Evolutionary conservation across 192 early-diverging fungal genomes (phyloP), one percentile per base, ranked within the genome.

Genomic region (Dissophora ornata): DNA sequence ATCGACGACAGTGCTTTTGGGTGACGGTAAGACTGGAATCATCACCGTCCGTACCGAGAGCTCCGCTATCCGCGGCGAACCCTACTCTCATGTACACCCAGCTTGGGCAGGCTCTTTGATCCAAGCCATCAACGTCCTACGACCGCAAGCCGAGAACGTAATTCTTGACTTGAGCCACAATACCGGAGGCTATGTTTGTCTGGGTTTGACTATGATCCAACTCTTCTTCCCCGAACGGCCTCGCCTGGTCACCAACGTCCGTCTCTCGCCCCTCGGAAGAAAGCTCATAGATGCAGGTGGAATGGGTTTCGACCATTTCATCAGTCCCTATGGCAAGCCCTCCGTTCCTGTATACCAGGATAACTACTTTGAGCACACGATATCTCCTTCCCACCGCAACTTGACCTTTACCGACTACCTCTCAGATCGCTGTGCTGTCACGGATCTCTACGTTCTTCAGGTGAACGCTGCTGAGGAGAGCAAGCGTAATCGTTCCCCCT

Each of bases 131-230:
- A 41, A 62, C 10, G 45, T 49, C 9, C 45, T 71, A 3, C 42
- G 69, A 9, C 69, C 69, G 12, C 16, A 15, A 1, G 69, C 69
- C 5, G 36, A 63, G 54, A 64, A 63, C 46, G 22, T 73, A 36
- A 73, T 73, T 36, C 54, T 73, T 12, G 69, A 73, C 33, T n/a
- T 73, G 26, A 58, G 42, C 9, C 69, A 73, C 25, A 63, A 73
- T 9, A 58, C 47, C 8, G 61, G 69, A 3, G 54, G 69, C 3
- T 73, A 64, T 52, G 29, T 73, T 16, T 73, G 61, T 45, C 13
- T 73, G 1, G 69, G 61, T 4, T 13, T 53, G 28, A 51, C 55
- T 25, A 50, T 73, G 61, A n/a, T 54, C 11, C 54, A 74, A 30
- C 24, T 66, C 28, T 66, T 66, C 32, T 74, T 66, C 56, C 62